Conservation (phyloP, 2,329 filamentous ascomycete genomes). For the Colletotrichum kahawae region DNA sequence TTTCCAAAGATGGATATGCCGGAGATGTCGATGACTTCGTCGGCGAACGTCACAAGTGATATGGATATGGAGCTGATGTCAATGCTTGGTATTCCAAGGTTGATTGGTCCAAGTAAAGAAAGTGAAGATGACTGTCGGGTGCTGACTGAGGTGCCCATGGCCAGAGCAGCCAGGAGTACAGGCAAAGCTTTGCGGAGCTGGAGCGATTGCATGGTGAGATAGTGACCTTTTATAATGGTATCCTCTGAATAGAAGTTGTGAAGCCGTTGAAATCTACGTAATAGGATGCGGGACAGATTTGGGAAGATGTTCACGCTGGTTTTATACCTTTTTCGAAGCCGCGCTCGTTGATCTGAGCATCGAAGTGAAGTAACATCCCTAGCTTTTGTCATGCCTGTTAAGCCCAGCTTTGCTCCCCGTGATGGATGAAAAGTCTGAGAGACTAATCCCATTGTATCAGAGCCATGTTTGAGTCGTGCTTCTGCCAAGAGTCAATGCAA, state of each 20-base stretch:
- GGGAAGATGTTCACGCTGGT: too few species aligned
- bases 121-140: neutral
- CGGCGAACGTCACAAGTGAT: neutral
- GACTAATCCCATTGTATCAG: neutral
- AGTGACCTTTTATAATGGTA: neutral
- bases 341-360: neutral
- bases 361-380: neutral
- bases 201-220: neutral
- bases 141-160: neutral
- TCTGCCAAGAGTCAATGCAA: neutral
- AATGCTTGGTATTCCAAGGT: neutral
- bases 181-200: neutral
- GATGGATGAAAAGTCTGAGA: neutral
- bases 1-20: neutral
- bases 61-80: neutral
- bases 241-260: neutral
- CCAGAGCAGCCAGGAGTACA: neutral
- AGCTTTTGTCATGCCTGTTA: neutral
- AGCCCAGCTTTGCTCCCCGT: neutral
- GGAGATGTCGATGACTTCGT: neutral
- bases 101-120: neutral
- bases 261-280: neutral
- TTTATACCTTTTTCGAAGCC: neutral
- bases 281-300: neutral
- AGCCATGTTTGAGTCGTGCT: neutral